Percentiles rank a stretch among this genome's conserved stretches.
These are phyloP conservation scores for Crataegus laevigata DNA, from an alignment of 306 rosid species.

Conservation along the genomic window DNA sequence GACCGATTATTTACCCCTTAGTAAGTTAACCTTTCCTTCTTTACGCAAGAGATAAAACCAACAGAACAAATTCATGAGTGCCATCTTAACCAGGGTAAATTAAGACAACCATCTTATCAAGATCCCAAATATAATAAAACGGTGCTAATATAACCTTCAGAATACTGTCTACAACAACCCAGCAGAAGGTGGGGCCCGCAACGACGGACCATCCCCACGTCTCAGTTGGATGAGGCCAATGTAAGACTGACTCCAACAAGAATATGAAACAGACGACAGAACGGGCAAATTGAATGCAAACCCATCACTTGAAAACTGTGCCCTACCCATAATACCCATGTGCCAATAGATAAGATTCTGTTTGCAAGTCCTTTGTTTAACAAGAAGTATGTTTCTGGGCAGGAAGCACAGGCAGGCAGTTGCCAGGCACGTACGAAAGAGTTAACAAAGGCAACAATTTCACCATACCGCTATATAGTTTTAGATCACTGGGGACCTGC, in stretches of 20 bases:
- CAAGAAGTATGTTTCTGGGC: conserved; percentile 11
- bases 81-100: background rate
- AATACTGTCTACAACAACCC: background rate
- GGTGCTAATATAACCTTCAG: background rate
- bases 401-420: conserved; percentile 16
- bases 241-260: background rate
- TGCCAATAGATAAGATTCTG: conserved; percentile 11
- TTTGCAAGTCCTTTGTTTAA: conserved; percentile 3
- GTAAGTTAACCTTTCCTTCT: background rate
- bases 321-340: conserved; percentile 32
- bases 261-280: conserved; percentile 15
- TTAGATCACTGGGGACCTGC: background rate
- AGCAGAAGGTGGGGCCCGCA: conserved; percentile 4
- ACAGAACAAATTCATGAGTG: background rate
- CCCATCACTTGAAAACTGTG: conserved; percentile 16
- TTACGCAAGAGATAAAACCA: background rate
- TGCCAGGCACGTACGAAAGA: background rate
- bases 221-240: background rate
- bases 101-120: background rate
- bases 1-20: background rate
- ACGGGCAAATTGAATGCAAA: conserved; percentile 2
- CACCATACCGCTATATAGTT: background rate
- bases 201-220: conserved; percentile 3
- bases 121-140: background rate
- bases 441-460: background rate